These are phyloP conservation scores for Podospora anserina DNA, from an alignment of 495 filamentous ascomycete species.

Conservation along the genomic window DNA sequence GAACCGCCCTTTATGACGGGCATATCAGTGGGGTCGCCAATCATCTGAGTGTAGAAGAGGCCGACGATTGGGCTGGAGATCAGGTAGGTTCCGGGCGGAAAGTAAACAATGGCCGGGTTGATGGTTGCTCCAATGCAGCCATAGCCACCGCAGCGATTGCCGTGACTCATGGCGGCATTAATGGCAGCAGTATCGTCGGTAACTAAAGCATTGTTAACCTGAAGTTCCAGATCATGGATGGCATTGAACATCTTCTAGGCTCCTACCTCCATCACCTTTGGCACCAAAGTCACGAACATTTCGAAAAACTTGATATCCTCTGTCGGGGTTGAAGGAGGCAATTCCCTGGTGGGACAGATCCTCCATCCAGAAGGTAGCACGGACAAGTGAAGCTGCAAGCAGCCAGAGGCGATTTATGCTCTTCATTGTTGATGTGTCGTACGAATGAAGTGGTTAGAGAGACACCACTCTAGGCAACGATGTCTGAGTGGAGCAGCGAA, in stretches of 20 bases:
- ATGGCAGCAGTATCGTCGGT: conserved; percentile 83
- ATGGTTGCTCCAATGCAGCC: conserved; percentile 72
- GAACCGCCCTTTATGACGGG: conserved; percentile 68
- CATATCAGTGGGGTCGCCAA: conserved; percentile 56
- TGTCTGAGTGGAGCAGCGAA: not conserved
- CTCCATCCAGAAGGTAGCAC: conserved; percentile 37
- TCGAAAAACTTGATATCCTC: conserved; percentile 65
- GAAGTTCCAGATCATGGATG: not conserved
- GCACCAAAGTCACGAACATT: conserved; percentile 83
- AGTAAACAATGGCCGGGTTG: conserved; percentile 68
- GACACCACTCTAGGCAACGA: not conserved
- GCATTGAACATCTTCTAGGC: not conserved
- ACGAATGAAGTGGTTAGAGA: not conserved
- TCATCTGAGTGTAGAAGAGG: conserved; percentile 63
- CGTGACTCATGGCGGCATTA: conserved; percentile 72
- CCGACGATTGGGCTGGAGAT: conserved; percentile 57
- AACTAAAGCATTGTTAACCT: conserved; percentile 39
- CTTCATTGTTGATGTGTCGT: conserved; percentile 18
- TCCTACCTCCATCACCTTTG: conserved; percentile 60
- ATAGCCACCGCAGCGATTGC: conserved; percentile 72
- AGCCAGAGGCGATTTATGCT: conserved; percentile 12
- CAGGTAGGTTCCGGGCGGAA: conserved; percentile 63
- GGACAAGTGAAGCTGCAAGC: conserved; percentile 14
- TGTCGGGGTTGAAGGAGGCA: conserved; percentile 39
- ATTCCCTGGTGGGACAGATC: conserved; percentile 41